Evolutionary conservation across 2,329 filamentous ascomycete genomes (phyloP).

Genomic region (Acephala macrosclerotiorum): DNA sequence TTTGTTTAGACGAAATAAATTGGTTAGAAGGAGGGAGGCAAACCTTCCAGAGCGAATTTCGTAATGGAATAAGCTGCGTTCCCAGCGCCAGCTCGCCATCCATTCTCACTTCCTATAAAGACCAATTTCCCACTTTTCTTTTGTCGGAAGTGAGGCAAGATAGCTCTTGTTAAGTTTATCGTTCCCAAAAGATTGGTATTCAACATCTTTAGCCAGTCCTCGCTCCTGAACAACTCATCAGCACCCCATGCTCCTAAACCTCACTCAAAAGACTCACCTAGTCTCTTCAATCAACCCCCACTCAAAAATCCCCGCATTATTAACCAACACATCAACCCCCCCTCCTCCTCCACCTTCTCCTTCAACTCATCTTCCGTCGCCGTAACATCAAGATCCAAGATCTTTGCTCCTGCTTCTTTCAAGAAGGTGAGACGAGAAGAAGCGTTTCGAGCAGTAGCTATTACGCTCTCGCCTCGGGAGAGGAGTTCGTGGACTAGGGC

Average conservation of each 20-base stretch:
- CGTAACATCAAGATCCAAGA: slow-evolving; percentile 56
- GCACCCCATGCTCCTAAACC: too few species aligned
- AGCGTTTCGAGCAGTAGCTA: slow-evolving; percentile 54
- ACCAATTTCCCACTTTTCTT: slow-evolving; percentile 47
- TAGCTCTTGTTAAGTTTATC: slow-evolving; percentile 55
- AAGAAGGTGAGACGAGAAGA: slow-evolving; percentile 42
- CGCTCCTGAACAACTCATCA: slow-evolving; percentile 11
- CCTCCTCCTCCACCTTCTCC: slow-evolving; percentile 44
- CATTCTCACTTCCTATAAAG: slow-evolving; percentile 33
- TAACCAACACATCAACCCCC: slow-evolving; percentile 47
- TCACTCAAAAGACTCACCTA: slow-evolving; percentile 26
- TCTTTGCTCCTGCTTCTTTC: slow-evolving; percentile 49
- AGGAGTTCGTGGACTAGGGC: slow-evolving; percentile 44
- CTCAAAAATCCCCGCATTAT: slow-evolving; percentile 44
- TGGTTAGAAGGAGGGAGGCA: background rate
- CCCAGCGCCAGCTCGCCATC: slow-evolving; percentile 59
- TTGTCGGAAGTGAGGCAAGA: slow-evolving; percentile 55
- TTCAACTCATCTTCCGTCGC: slow-evolving; percentile 47
- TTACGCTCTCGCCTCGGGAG: slow-evolving; percentile 53
- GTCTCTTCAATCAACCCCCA: slow-evolving; percentile 40
- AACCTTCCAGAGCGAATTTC: slow-evolving; percentile 13
- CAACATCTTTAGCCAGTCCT: slow-evolving; percentile 43
- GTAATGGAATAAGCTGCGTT: slow-evolving; percentile 34
- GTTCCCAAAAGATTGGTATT: slow-evolving; percentile 62
- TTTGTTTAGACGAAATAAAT: background rate